Percentiles rank a stretch among this genome's conserved stretches.
phyloP scores from a whole-genome alignment of 106 monocot species.

The Ottelia alismoides region DNA sequence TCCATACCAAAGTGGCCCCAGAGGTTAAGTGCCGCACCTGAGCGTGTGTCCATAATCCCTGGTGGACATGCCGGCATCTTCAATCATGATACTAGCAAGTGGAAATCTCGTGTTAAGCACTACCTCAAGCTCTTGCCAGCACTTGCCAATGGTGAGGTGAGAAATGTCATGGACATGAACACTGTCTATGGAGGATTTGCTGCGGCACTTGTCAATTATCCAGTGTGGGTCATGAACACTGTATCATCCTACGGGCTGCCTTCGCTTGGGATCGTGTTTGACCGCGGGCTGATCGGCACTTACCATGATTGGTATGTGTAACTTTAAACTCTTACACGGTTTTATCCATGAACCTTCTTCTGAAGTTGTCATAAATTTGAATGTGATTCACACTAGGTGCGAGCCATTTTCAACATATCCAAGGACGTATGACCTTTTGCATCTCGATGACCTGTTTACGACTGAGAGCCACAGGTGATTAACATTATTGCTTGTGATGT shows the following conservation, averaged over 20 bases:
- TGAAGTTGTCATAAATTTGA: too few species aligned
- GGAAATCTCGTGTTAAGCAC: slow-evolving; percentile 57
- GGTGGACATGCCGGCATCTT: slow-evolving; percentile 41
- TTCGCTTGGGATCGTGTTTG: slow-evolving; percentile 58
- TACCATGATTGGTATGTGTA: slow-evolving; percentile 74
- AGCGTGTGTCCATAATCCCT: slow-evolving; percentile 43
- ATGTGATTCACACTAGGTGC: slow-evolving; percentile 9
- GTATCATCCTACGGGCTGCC: slow-evolving; percentile 65
- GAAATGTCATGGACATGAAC: slow-evolving; percentile 85
- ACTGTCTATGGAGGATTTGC: slow-evolving; percentile 77
- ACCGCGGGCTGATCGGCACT: slow-evolving; percentile 68
- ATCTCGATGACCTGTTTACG: slow-evolving; percentile 18
- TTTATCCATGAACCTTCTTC: too few species aligned
- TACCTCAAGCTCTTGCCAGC: slow-evolving; percentile 51
- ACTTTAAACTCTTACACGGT: too few species aligned
- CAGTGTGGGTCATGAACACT: slow-evolving; percentile 82
- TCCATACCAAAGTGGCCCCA: slow-evolving; percentile 69
- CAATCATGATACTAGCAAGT: slow-evolving; percentile 64
- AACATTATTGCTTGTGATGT: too few species aligned
- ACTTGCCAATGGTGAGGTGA: slow-evolving; percentile 44
- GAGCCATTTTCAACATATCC: slow-evolving; percentile 20
- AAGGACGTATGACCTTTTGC: slow-evolving; percentile 17
- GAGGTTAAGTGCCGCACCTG: slow-evolving; percentile 36
- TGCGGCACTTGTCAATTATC: slow-evolving; percentile 35
- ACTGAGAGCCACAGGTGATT: slow-evolving; percentile 19